Base-by-base conservation (phyloP, 257 asterid species). In the Eustoma russellianum region DNA sequence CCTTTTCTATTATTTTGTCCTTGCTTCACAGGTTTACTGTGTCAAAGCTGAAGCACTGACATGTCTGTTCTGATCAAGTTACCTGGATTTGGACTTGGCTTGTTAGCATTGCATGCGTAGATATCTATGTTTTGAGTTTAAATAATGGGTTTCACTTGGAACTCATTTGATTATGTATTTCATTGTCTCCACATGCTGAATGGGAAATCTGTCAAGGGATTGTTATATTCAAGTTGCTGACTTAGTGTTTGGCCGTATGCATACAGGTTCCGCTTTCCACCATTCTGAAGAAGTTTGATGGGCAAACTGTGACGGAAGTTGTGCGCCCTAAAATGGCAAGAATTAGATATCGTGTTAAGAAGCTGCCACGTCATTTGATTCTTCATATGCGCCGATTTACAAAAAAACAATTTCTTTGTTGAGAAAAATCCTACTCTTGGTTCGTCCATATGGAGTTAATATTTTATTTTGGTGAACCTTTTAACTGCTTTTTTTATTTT, bases 361-460 rank as follows among this genome's bases (percentile, higher is more conserved):
- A 71, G 59, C 74, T 91, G 70, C 98, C 98, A 5, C 73, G 59
- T 41, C 87, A 91, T 80, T 75, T 91, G 56, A 73, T 91, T 47
- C 82, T 91, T 52, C 95, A 82, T 71, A 81, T 91, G 90, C 95
- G 77, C 14, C 86, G 98, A 28, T 87, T 91, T 70, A 91, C 97
- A 11, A 91, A 78, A 78, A 79, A 91, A 91, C 73, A 87, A 91
- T 60, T 91, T 91, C 77, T 87, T 87, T 50, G 82, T 91, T 52
- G 97, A 91, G 83, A 91, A 91, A 71, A 91, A 91, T 67, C 98
- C 97, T 46, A 91, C 98, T 10, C 95, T 91, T 43, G 98, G 98
- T 91, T 67, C 72, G 94, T 62, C 17, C 51, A 49, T 64, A 28
- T 63, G 52, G 14, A 11, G 5, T 47, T 0, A 12, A 47, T 13